A percentile compares a stretch with the other conserved stretches of the same genome.
Conservation (phyloP, 106 monocot genomes). For the Acorus gramineus region DNA sequence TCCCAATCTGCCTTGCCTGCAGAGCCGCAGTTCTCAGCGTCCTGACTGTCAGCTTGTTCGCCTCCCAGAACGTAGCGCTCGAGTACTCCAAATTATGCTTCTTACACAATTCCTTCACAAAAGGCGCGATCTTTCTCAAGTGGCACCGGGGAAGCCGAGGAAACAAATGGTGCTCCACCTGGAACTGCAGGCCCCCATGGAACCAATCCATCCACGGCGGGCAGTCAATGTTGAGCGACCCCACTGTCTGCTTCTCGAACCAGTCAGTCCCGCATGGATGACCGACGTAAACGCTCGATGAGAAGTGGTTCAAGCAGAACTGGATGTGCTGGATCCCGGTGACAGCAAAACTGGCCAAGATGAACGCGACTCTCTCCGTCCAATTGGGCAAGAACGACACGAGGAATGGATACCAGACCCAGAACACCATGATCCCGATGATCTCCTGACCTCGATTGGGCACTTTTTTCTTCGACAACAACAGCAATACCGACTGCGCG, state of each 20-base stretch:
- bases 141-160: slow-evolving; percentile 10
- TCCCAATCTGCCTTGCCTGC: neutral
- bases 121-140: slow-evolving; percentile 7
- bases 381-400: slow-evolving; percentile 8
- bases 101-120: slow-evolving; percentile 16
- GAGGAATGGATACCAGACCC: slow-evolving; percentile 10
- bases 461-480: slow-evolving; percentile 2
- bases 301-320: slow-evolving; percentile 14
- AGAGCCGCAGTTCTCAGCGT: slow-evolving; percentile 3
- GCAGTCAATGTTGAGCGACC: too few species aligned
- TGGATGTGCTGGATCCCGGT: slow-evolving; percentile 12
- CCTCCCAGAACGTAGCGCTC: slow-evolving; percentile 5
- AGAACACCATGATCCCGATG: slow-evolving; percentile 1
- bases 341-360: slow-evolving; percentile 1
- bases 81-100: slow-evolving; percentile 11
- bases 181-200: slow-evolving; percentile 17
- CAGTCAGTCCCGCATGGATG: slow-evolving; percentile 3
- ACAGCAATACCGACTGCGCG: slow-evolving; percentile 1
- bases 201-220: slow-evolving; percentile 12
- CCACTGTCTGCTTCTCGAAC: neutral
- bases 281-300: slow-evolving; percentile 10
- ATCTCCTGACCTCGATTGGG: slow-evolving; percentile 13
- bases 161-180: slow-evolving; percentile 15
- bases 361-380: slow-evolving; percentile 5
- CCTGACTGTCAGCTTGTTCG: slow-evolving; percentile 3